Evolutionary conservation across 805 yeast genomes (phyloP).

Genomic region (Kuraishia molischiana): DNA sequence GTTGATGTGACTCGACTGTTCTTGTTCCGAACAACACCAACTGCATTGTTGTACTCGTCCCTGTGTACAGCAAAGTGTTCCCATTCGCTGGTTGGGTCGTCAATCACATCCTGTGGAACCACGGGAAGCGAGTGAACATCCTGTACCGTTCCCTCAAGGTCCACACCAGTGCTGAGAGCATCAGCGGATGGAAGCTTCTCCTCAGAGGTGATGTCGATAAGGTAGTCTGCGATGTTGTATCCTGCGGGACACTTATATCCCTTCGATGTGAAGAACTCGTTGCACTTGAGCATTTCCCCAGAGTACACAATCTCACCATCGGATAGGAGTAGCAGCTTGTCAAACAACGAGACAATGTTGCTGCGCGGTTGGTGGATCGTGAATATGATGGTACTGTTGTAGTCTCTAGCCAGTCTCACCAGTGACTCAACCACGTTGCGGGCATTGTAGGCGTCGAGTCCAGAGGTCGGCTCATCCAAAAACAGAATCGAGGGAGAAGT

Average conservation of each 20-base stretch:
- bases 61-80: constrained; percentile 76
- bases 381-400: constrained; percentile 80
- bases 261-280: constrained; percentile 60
- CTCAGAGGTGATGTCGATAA: constrained; percentile 81
- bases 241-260: constrained; percentile 85
- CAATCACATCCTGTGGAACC: constrained; percentile 14
- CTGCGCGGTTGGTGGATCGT: constrained; percentile 97
- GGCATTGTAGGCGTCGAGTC: constrained; percentile 91
- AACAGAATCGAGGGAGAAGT: constrained; percentile 80
- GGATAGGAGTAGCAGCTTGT: constrained; percentile 68
- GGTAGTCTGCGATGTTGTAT: constrained; percentile 87
- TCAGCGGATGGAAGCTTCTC: constrained; percentile 4
- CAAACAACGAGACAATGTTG: constrained; percentile 87
- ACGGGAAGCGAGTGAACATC: constrained; percentile 20
- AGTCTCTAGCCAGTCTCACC: constrained; percentile 68
- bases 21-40: constrained; percentile 8
- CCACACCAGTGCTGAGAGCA: constrained; percentile 8
- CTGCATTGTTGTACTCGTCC: constrained; percentile 43
- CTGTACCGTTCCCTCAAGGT: constrained; percentile 9
- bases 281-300: constrained; percentile 70
- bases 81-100: constrained; percentile 74
- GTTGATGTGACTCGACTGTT: constrained; percentile 8
- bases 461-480: constrained; percentile 92
- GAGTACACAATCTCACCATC: constrained; percentile 83
- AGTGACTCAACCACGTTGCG: constrained; percentile 81